Conservation (phyloP, 2,329 filamentous ascomycete species). For the Alternaria alternata region DNA sequence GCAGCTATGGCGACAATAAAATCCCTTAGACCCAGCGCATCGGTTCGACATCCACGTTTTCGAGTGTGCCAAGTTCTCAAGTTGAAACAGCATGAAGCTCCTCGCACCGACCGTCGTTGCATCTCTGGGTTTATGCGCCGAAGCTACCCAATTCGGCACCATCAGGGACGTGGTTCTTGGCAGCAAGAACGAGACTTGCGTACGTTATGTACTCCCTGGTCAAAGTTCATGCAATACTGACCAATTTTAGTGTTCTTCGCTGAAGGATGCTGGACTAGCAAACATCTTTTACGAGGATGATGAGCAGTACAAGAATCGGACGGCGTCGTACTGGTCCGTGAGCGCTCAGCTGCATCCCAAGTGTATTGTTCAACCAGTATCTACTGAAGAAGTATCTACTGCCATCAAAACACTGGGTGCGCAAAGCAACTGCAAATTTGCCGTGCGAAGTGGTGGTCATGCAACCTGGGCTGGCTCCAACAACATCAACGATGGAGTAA, state of each 20-base stretch:
- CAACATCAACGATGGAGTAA: conserved; percentile 40
- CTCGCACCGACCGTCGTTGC: conserved; percentile 9
- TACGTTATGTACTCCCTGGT: conserved; percentile 8
- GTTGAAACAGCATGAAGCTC: conserved; percentile 16
- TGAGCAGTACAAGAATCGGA: conserved; percentile 26
- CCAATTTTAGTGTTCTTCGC: conserved; percentile 25
- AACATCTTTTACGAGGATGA: conserved; percentile 24
- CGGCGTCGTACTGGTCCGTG: conserved; percentile 35
- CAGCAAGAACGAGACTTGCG: conserved; percentile 10
- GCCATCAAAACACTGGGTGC: conserved; percentile 21
- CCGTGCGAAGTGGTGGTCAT: conserved; percentile 43
- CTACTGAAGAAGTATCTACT: conserved; percentile 36
- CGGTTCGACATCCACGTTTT: conserved; percentile 11
- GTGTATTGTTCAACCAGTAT: conserved; percentile 43
- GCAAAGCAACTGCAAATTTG: conserved; percentile 22
- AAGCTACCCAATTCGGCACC: background rate
- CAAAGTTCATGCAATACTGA: conserved; percentile 14
- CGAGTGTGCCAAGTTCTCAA: conserved; percentile 10
- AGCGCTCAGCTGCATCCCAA: conserved; percentile 35
- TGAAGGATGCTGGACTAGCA: conserved; percentile 24
- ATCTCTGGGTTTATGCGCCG: conserved; percentile 9
- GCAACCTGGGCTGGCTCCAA: conserved; percentile 37
- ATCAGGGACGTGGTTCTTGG: background rate
- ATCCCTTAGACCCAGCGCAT: background rate
- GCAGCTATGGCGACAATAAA: conserved; percentile 6